Evolutionary conservation across 2,329 filamentous ascomycete genomes (phyloP), one percentile per base, ranked within the genome.

Genomic region (Cytospora schulzeri): DNA sequence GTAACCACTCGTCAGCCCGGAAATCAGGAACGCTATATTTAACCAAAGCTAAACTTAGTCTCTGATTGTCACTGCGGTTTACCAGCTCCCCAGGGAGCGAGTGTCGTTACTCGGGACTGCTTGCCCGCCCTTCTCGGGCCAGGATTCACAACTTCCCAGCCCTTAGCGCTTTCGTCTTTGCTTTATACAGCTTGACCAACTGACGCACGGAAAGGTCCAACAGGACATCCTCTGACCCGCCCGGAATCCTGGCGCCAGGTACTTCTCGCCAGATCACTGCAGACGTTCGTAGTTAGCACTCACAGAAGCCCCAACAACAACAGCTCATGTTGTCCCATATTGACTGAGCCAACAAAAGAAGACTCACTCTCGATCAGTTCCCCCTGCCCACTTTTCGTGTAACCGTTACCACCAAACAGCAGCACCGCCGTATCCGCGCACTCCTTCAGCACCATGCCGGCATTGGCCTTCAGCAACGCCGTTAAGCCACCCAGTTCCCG

Each of bases 391-490:
- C 81, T 83, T 67, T 82, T 83, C 0, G 90, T 91, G 69, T 86
- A 91, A 0, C 90, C 90, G 72, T 89, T 91, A 2, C 91, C 90
- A 4, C 90, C 90, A 73, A 92, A 92, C 28, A 93, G 75, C 62
- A 92, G 74, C 55, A 91, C 83, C 0, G 90, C 88, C 61, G 83
- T 86, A 70, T 88, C 84, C 4, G 89, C 88, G 72, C 88, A 91
- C 73, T 91, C 88, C 68, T 90, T 88, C 53, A 92, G 70, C 15
- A 92, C 88, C 68, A 90, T 88, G 1, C 87, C 91, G 0, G 85
- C 83, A 71, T 91, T 87, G 1, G 90, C 90, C 76, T 93, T 93
- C 17, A 85, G 84, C 73, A 91, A 77, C 2, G 89, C 90, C 3
- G 89, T 92, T 71, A 91, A 75, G 0, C 91, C 91, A 1, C 90